Base-by-base conservation (phyloP, 129 eudicot genomes). In the Oenanthe sinensis region DNA sequence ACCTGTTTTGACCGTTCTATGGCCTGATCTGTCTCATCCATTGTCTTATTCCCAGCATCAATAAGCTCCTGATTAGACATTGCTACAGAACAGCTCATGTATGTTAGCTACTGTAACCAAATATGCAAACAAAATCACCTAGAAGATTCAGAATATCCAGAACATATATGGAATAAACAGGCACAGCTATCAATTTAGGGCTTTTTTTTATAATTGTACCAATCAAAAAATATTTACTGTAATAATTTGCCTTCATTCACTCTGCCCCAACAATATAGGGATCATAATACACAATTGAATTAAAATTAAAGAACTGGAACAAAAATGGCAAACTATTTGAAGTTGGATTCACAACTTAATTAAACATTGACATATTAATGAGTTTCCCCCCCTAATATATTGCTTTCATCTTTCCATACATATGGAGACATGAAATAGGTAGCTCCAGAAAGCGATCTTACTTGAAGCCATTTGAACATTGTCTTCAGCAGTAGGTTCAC, bases 1-100 rank as follows among this genome's bases (percentile, higher is more conserved):
- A 91, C 98, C 91, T 92, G 96, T 89, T 95, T 92, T 63, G 99
- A 95, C 73, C 99, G 97, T 74, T 87, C 97, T 78, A 95, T 92
- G 80, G 99, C 97, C 76, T 90, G 99, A 85, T 95, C 99, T 77
- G 99, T 95, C 85, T 92, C 96, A 79, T 95, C 96, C 93, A 95
- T 91, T 81, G 91, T 90, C 79, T 85, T 81, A 63, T 47, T 86
- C 62, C 99, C 99, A 82, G 97, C 91, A 82, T 85, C 74, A 69
- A 95, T 68, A 79, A 95, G 99, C 87, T 95, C 91, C 86, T 90
- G 99, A 82, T 92, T 95, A 47, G 97, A 86, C 99, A 95, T 95
- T 81, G 82, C 99, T 95, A 72, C 75, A 80, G 80, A 77, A 81
- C 77, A 81, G 75, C 58, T 46, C 75, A 46, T 62, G 24, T 68